Evolutionary conservation across 2,329 filamentous ascomycete genomes (phyloP).

Genomic region (Colletotrichum neosansevieriae): DNA sequence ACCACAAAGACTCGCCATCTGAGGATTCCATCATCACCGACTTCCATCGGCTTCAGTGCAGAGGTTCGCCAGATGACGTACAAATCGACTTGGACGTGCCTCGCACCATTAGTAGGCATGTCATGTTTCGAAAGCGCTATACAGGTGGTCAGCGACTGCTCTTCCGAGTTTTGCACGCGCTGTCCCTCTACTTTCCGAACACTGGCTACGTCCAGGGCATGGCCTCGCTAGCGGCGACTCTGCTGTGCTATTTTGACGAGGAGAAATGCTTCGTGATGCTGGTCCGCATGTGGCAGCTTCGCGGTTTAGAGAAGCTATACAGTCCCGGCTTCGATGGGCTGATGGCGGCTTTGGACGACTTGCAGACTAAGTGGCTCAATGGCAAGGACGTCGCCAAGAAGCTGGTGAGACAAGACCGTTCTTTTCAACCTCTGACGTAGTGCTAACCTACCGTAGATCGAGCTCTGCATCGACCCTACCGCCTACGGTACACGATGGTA

Average conservation of each 20-base stretch:
- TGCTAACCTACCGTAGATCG: conserved; percentile 62
- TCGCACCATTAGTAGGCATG: conserved; percentile 92
- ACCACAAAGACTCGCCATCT: conserved; percentile 69
- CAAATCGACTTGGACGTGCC: conserved; percentile 99
- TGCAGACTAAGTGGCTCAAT: conserved; percentile 85
- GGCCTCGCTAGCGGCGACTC: conserved; percentile 90
- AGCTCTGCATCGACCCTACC: conserved; percentile 85
- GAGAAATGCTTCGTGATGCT: conserved; percentile 96
- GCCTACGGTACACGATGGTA: conserved; percentile 99
- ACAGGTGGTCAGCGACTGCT: conserved; percentile 90
- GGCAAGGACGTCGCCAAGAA: conserved; percentile 83
- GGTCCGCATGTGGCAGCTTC: conserved; percentile 90
- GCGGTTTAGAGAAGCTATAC: conserved; percentile 88
- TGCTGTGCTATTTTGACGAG: conserved; percentile 97
- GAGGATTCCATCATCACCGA: conserved; percentile 79
- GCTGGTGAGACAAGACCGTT: conserved; percentile 70
- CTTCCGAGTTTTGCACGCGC: conserved; percentile 91
- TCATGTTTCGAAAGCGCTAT: conserved; percentile 96
- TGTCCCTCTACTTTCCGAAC: conserved; percentile 90
- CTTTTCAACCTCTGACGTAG: background rate
- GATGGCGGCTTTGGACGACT: conserved; percentile 87
- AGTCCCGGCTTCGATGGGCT: conserved; percentile 85
- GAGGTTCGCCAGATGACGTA: conserved; percentile 87
- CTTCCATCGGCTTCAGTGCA: conserved; percentile 79
- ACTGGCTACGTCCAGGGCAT: conserved; percentile 98